Percentiles rank a stretch among this genome's conserved stretches.
Evolutionary conservation across 768 basidiomycete species (phyloP).

Genomic region (Rhizopogon salebrosus): DNA sequence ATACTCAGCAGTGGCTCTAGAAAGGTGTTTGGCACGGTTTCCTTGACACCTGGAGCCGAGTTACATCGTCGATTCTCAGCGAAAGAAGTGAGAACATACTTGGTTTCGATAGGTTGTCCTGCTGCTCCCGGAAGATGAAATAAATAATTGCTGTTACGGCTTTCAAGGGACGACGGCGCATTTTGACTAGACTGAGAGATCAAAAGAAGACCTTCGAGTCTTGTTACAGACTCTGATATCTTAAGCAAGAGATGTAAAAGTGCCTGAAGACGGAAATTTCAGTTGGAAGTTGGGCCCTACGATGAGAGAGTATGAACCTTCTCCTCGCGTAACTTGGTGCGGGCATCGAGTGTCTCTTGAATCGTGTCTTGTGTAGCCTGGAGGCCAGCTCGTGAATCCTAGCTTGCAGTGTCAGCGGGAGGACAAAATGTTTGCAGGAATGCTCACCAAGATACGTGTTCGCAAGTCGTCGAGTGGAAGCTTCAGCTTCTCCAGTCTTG

Average conservation of each 20-base stretch:
- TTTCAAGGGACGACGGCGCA: constrained; percentile 26
- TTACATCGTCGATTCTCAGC: constrained; percentile 1
- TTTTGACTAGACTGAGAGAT: constrained; percentile 51
- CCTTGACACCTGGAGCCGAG: constrained; percentile 43
- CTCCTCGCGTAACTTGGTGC: constrained; percentile 78
- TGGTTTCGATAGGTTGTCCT: constrained; percentile 36
- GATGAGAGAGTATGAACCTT: constrained; percentile 41
- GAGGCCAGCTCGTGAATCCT: constrained; percentile 64
- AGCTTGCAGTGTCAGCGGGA: constrained; percentile 2
- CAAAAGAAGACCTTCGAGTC: constrained; percentile 81
- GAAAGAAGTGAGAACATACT: constrained; percentile 10
- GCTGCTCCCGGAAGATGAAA: constrained; percentile 20
- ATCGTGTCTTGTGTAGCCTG: constrained; percentile 67
- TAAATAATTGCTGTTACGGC: constrained; percentile 28
- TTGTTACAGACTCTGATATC: constrained; percentile 85
- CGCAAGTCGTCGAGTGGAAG: constrained; percentile 62
- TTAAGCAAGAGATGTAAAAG: constrained; percentile 84
- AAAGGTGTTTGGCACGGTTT: constrained; percentile 73
- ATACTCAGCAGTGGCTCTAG: constrained; percentile 86
- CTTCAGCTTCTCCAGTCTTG: constrained; percentile 61
- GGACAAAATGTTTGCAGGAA: not conserved
- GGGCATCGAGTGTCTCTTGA: constrained; percentile 68
- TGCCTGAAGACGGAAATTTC: constrained; percentile 40
- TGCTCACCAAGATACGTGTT: constrained; percentile 61
- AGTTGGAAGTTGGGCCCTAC: constrained; percentile 1